phyloP scores from a whole-genome alignment of 441 rosid genomes.

The Adansonia madagascariensis region DNA sequence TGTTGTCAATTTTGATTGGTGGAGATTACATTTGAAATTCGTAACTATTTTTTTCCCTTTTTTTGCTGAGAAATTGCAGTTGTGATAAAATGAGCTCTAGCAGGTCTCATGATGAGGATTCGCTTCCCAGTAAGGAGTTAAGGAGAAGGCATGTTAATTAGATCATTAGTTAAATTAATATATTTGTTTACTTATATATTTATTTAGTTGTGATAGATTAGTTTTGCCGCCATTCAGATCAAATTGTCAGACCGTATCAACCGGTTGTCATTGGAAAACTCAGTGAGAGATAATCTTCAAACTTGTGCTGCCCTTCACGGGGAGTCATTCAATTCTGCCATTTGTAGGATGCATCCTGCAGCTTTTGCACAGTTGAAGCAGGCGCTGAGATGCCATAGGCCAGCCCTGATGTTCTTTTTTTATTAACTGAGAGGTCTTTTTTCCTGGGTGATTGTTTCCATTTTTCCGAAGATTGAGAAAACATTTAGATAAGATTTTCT shows the following conservation, averaged over 20 bases:
- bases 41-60: background rate
- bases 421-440: conserved; percentile 17
- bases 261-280: conserved; percentile 75
- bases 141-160: conserved; percentile 76
- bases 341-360: conserved; percentile 82
- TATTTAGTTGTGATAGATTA: background rate
- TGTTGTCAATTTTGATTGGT: background rate
- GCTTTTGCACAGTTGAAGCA: conserved; percentile 87
- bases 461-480: conserved; percentile 24
- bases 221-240: conserved; percentile 47
- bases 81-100: conserved; percentile 67
- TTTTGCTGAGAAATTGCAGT: conserved; percentile 43
- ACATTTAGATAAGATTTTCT: conserved; percentile 19
- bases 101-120: conserved; percentile 58
- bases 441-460: conserved; percentile 27
- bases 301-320: conserved; percentile 84
- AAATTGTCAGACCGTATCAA: conserved; percentile 78
- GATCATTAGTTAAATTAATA: background rate
- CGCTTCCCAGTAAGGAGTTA: conserved; percentile 74
- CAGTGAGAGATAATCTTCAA: conserved; percentile 81
- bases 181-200: too few relatives aligned
- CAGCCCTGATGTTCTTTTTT: conserved; percentile 17
- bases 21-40: background rate
- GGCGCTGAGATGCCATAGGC: conserved; percentile 83
- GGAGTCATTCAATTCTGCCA: conserved; percentile 76